phyloP scores from a whole-genome alignment of 495 filamentous ascomycete species.

The Extremus antarcticus region DNA sequence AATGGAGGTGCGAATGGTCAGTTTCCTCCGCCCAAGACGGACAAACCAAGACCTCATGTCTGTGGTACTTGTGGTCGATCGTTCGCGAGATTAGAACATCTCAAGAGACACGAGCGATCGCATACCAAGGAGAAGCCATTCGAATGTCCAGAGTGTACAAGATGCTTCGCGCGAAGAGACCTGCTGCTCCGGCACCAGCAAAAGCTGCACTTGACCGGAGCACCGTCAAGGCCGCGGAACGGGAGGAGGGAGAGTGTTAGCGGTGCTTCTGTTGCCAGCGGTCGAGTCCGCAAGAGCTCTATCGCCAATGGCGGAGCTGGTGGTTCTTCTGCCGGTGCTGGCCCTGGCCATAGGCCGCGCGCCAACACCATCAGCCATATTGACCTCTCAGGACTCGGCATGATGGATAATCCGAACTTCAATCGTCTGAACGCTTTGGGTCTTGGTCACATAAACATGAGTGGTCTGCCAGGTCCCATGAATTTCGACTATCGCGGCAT shows the following conservation, averaged over 20 bases:
- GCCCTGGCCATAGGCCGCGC: constrained; percentile 66
- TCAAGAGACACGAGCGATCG: constrained; percentile 96
- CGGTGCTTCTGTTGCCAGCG: constrained; percentile 29
- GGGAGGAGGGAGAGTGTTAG: constrained; percentile 71
- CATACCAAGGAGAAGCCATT: constrained; percentile 99
- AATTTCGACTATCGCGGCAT: constrained; percentile 59
- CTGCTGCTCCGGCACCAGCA: constrained; percentile 92
- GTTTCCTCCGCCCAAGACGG: constrained; percentile 78
- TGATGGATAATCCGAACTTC: constrained; percentile 53
- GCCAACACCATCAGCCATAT: constrained; percentile 97
- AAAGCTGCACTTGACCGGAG: constrained; percentile 95
- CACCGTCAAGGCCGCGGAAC: constrained; percentile 75
- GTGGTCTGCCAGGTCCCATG: constrained; percentile 52
- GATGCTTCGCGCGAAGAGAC: constrained; percentile 93
- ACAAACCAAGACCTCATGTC: constrained; percentile 92
- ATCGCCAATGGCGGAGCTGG: constrained; percentile 50
- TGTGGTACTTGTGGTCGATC: constrained; percentile 88
- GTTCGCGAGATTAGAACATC: constrained; percentile 89
- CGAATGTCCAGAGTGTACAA: constrained; percentile 87
- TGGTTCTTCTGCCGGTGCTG: constrained; percentile 35
- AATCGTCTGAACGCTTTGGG: constrained; percentile 34
- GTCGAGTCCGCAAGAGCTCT: constrained; percentile 82
- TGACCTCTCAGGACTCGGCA: constrained; percentile 62
- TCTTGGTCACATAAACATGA: constrained; percentile 13
- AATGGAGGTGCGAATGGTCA: constrained; percentile 13